Percentiles rank a stretch among this genome's conserved stretches.
Conservation (phyloP, 331 rosid genomes). For the Saraca asoca region DNA sequence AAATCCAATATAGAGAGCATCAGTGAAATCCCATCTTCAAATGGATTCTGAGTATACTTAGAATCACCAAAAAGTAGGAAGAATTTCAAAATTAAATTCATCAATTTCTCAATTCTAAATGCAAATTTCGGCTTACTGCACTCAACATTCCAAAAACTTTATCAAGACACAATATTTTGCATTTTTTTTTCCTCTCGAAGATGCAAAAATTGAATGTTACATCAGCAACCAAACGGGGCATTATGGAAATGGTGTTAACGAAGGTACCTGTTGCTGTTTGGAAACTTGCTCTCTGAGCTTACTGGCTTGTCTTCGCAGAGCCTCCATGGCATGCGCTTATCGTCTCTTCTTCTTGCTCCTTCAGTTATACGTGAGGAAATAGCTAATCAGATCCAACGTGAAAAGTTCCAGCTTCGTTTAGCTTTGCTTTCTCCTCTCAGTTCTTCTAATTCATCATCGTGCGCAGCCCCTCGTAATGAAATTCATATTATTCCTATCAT, state of each 20-base stretch:
- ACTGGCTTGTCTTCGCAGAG: conserved; percentile 81
- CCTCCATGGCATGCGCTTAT: conserved; percentile 59
- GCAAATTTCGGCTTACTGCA: conserved; percentile 10
- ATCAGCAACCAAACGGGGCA: conserved; percentile 16
- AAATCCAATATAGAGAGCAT: not conserved
- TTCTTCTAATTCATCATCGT: too few relatives aligned
- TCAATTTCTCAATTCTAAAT: conserved; percentile 21
- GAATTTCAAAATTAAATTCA: conserved; percentile 1
- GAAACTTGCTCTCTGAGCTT: conserved; percentile 89
- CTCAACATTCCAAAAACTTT: not conserved
- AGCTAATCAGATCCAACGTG: not conserved
- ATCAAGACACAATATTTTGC: too few relatives aligned
- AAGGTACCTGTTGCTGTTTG: conserved; percentile 76
- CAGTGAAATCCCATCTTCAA: not conserved
- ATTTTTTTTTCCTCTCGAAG: conserved; percentile 19
- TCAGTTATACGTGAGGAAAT: too few relatives aligned
- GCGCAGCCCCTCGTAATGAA: too few relatives aligned
- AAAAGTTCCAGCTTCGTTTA: not conserved
- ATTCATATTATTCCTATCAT: too few relatives aligned
- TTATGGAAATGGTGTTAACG: not conserved
- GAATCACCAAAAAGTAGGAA: not conserved
- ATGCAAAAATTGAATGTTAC: conserved; percentile 2
- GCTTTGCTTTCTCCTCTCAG: too few relatives aligned
- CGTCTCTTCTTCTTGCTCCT: conserved; percentile 12
- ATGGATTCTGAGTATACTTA: not conserved